Evolutionary conservation across 805 yeast species (phyloP).

Genomic region (Candida suzukii): DNA sequence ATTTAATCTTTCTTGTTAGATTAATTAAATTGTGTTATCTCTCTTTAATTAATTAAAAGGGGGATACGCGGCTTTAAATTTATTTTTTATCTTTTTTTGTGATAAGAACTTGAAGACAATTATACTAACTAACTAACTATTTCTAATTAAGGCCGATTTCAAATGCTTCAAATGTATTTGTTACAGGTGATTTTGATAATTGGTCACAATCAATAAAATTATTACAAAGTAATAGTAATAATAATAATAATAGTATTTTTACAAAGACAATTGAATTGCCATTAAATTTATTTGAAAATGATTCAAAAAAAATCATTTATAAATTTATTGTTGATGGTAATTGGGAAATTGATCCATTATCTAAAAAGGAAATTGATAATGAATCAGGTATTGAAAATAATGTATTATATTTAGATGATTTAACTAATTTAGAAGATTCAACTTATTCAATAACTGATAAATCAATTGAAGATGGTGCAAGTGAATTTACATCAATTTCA

Average conservation of each 20-base stretch:
- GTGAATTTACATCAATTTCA: conserved; percentile 26
- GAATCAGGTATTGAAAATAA: conserved; percentile 45
- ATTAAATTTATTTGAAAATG: conserved; percentile 7
- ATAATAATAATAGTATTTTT: conserved; percentile 28
- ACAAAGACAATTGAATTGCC: conserved; percentile 37
- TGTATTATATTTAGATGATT: conserved; percentile 22
- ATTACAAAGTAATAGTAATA: no score
- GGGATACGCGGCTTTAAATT: neutral
- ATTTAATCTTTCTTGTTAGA: no score
- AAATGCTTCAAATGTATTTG: conserved; percentile 34
- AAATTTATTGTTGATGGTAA: conserved; percentile 55
- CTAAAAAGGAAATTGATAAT: conserved; percentile 31
- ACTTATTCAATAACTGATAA: neutral
- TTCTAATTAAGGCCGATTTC: conserved; percentile 20
- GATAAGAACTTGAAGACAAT: no score
- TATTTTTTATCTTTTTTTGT: neutral
- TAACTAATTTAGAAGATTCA: neutral
- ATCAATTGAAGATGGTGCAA: conserved; percentile 15
- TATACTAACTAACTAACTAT: neutral
- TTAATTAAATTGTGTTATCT: neutral
- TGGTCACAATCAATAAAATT: conserved; percentile 44
- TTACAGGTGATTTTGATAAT: conserved; percentile 54
- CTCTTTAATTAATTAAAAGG: neutral
- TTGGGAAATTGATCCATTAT: conserved; percentile 38
- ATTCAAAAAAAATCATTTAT: conserved; percentile 37